Evolutionary conservation across 2,329 filamentous ascomycete genomes (phyloP).

Genomic region (Paecilomyces fulvus): DNA sequence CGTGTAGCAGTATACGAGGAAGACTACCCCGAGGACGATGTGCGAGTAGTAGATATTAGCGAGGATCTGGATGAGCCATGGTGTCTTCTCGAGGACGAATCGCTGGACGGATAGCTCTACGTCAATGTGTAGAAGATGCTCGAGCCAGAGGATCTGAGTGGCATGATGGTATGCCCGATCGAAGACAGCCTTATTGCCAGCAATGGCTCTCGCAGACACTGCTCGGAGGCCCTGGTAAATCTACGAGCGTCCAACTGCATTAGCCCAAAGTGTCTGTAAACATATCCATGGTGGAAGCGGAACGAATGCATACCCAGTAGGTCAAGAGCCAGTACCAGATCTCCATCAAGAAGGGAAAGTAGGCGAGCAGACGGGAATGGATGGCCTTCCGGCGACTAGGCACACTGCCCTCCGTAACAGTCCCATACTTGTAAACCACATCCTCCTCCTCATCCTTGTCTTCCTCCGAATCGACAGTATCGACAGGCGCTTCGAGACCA

Average conservation of each 20-base stretch:
- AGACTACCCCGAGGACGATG: constrained; percentile 38
- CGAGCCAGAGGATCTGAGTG: constrained; percentile 32
- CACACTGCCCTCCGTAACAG: background rate
- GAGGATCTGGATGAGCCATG: constrained; percentile 32
- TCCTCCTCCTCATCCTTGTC: background rate
- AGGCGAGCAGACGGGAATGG: constrained; percentile 8
- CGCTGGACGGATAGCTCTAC: constrained; percentile 35
- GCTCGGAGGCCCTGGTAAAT: constrained; percentile 40
- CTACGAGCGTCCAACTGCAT: constrained; percentile 6
- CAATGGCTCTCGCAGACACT: constrained; percentile 34
- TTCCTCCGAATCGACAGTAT: background rate
- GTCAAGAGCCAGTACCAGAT: constrained; percentile 26
- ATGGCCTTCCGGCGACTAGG: background rate
- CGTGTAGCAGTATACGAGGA: constrained; percentile 43
- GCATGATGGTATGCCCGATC: constrained; percentile 33
- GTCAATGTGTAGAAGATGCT: constrained; percentile 30
- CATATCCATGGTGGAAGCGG: background rate
- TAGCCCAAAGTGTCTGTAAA: background rate
- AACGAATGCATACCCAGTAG: constrained; percentile 19
- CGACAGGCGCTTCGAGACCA: background rate
- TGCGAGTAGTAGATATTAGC: constrained; percentile 41
- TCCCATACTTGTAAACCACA: background rate
- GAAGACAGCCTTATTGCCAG: constrained; percentile 31
- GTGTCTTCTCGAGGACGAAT: constrained; percentile 28
- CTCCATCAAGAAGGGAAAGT: constrained; percentile 23